Conservation (phyloP, 1,284 basidiomycete species). For the Ceratobasidium sp. region DNA sequence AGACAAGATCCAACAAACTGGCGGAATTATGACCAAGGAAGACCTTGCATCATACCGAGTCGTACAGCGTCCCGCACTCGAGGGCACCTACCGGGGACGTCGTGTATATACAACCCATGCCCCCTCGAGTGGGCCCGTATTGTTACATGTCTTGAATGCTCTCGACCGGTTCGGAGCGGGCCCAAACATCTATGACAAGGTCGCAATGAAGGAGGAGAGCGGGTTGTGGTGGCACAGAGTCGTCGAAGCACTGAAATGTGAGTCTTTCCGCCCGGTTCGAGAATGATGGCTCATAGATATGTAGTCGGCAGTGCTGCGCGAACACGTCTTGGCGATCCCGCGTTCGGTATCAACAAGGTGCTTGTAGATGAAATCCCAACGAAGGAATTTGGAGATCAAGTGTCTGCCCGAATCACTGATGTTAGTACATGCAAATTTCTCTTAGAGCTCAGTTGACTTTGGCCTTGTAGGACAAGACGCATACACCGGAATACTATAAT, state of each 20-base stretch:
- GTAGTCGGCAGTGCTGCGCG: conserved; percentile 62
- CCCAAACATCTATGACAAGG: conserved; percentile 26
- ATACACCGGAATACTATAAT: conserved; percentile 83
- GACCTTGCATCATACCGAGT: conserved; percentile 80
- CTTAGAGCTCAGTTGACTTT: neutral
- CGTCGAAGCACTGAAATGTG: conserved; percentile 82
- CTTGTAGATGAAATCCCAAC: conserved; percentile 75
- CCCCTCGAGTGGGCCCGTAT: conserved; percentile 83
- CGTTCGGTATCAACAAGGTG: conserved; percentile 66
- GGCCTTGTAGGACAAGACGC: conserved; percentile 74
- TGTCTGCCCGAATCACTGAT: conserved; percentile 79
- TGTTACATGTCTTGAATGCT: conserved; percentile 61
- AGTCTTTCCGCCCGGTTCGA: conserved; percentile 49
- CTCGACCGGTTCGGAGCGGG: conserved; percentile 51
- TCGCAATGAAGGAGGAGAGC: conserved; percentile 31
- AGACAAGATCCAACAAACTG: conserved; percentile 70
- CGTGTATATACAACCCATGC: conserved; percentile 86
- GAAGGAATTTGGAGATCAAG: conserved; percentile 71
- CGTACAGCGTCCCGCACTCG: conserved; percentile 75
- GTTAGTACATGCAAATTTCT: conserved; percentile 60
- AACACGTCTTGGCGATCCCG: conserved; percentile 83
- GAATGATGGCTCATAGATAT: conserved; percentile 25
- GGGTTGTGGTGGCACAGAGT: conserved; percentile 65
- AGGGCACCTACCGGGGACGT: conserved; percentile 78
- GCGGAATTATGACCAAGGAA: conserved; percentile 79